Evolutionary conservation across 768 basidiomycete species (phyloP).

Genomic region (Leccinum subtestaceum): DNA sequence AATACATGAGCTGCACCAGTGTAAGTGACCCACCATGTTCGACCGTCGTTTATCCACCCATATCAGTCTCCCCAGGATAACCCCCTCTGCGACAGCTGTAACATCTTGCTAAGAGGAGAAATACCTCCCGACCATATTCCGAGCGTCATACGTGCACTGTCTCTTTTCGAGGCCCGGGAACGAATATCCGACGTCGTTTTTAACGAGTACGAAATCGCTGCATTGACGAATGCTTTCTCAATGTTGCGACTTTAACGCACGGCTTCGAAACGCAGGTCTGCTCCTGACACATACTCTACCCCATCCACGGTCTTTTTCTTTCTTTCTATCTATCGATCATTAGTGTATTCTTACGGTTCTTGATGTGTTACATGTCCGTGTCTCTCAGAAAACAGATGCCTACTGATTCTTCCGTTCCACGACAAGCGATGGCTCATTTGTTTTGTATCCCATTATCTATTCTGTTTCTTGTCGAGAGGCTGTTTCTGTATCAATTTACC

Average conservation of each 20-base stretch:
- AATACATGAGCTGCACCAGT: conserved; percentile 8
- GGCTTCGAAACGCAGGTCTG: neutral
- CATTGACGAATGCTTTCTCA: conserved; percentile 21
- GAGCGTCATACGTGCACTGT: conserved; percentile 21
- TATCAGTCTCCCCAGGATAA: conserved; percentile 8
- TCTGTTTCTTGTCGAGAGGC: neutral
- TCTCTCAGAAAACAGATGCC: neutral
- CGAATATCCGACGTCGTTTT: neutral
- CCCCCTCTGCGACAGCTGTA: conserved; percentile 15
- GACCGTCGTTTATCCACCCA: neutral
- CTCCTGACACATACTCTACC: neutral
- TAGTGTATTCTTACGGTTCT: conserved; percentile 1
- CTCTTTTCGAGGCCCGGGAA: conserved; percentile 17
- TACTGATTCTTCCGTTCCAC: neutral
- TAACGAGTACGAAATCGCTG: conserved; percentile 15
- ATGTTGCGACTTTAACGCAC: conserved; percentile 18
- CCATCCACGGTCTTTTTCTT: neutral
- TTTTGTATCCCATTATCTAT: conserved; percentile 7
- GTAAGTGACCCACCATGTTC: conserved; percentile 1
- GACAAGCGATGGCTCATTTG: neutral
- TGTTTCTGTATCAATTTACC: neutral
- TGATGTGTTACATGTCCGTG: neutral
- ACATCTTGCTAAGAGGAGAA: conserved; percentile 12
- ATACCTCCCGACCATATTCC: conserved; percentile 22
- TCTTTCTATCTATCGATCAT: neutral